Evolutionary conservation across 768 basidiomycete genomes (phyloP).

Genomic region (Hysterangium stoloniferum): DNA sequence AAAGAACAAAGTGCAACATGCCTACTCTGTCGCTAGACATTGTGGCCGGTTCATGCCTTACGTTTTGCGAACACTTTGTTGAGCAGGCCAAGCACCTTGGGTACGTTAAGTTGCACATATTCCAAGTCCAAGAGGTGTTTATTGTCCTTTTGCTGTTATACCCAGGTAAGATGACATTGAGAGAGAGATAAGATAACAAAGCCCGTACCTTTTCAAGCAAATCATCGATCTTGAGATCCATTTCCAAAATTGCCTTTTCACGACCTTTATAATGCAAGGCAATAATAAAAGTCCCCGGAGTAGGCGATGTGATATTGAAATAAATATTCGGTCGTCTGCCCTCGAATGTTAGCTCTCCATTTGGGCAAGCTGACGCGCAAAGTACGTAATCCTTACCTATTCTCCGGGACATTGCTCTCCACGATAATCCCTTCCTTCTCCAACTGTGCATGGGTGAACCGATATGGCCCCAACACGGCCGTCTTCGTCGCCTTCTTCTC

Average conservation of each 20-base stretch:
- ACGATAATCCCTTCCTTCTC: constrained; percentile 99
- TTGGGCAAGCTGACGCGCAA: constrained; percentile 9
- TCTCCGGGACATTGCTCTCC: constrained; percentile 98
- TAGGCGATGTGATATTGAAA: constrained; percentile 97
- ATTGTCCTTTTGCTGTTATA: constrained; percentile 91
- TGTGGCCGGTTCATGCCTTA: constrained; percentile 12
- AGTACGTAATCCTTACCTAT: constrained; percentile 52
- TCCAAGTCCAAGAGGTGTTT: constrained; percentile 94
- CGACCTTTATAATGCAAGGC: constrained; percentile 98
- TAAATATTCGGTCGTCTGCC: constrained; percentile 94
- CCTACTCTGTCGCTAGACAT: background rate
- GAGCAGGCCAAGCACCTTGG: constrained; percentile 84
- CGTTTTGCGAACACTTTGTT: constrained; percentile 93
- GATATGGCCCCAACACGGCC: constrained; percentile 86
- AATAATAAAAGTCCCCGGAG: constrained; percentile 97
- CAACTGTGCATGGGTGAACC: constrained; percentile 95
- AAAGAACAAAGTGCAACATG: background rate
- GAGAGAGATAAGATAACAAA: background rate
- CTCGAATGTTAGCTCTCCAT: too few species aligned
- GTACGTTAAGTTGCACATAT: constrained; percentile 95
- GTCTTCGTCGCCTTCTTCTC: constrained; percentile 89
- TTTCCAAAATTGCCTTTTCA: constrained; percentile 98
- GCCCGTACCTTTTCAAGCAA: constrained; percentile 82
- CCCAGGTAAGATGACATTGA: constrained; percentile 1
- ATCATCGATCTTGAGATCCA: constrained; percentile 99